phyloP scores from a whole-genome alignment of 83 land plant genomes.

The Picea abies region DNA sequence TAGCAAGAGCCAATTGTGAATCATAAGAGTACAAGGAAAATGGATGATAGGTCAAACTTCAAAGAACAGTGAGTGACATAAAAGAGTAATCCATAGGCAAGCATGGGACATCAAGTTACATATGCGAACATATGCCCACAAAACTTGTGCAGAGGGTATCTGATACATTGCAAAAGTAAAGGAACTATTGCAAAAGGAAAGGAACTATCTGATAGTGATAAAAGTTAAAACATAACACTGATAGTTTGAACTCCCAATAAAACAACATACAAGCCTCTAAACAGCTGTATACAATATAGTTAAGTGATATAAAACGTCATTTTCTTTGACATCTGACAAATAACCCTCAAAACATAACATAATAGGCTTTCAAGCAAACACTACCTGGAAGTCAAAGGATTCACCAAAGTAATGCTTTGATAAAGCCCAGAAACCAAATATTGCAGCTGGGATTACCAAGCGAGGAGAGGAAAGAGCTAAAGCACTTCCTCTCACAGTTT shows the following conservation, averaged over 20 bases:
- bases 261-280: neutral
- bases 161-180: neutral
- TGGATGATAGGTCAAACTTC: neutral
- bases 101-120: neutral
- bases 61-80: neutral
- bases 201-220: neutral
- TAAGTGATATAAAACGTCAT: too few species aligned
- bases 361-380: conserved; percentile 5
- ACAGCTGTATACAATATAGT: neutral
- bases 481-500: conserved; percentile 59
- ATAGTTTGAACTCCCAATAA: neutral
- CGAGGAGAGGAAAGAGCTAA: conserved; percentile 95
- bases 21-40: neutral
- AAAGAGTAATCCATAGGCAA: neutral
- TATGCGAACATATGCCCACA: neutral
- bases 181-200: neutral
- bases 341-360: neutral
- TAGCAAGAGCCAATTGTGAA: neutral
- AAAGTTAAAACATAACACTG: too few species aligned
- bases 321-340: neutral
- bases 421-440: conserved; percentile 77
- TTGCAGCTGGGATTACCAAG: conserved; percentile 80
- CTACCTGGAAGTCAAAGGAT: conserved; percentile 79
- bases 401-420: conserved; percentile 48
- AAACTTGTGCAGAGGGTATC: neutral